A percentile compares a stretch with the other conserved stretches of the same genome.
These are phyloP conservation scores for Abortiporus biennis DNA, from an alignment of 1,284 basidiomycete genomes.

Conservation along the genomic window DNA sequence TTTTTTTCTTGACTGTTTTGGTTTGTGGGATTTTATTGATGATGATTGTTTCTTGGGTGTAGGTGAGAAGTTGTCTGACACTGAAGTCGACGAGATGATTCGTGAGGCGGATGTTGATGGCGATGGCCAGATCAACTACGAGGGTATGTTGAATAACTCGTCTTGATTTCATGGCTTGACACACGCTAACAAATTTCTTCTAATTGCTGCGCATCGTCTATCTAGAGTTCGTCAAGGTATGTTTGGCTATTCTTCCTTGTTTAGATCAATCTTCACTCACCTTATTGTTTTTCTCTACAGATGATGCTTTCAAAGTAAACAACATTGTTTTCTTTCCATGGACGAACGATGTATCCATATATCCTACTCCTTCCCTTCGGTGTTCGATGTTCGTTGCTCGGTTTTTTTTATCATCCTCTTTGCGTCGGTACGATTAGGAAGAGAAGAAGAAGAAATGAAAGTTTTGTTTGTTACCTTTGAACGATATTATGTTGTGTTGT, in stretches of 20 bases:
- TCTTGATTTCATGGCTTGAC: background rate
- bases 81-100: slow-evolving; percentile 98
- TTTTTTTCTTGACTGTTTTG: slow-evolving; percentile 6
- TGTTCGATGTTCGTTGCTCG: background rate
- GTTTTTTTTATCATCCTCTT: no score
- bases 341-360: background rate
- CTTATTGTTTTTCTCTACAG: slow-evolving; percentile 22
- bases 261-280: background rate
- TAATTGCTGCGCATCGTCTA: slow-evolving; percentile 1
- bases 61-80: slow-evolving; percentile 91
- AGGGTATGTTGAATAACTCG: slow-evolving; percentile 42
- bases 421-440: no score
- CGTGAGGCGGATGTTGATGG: slow-evolving; percentile 96
- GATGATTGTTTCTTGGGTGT: slow-evolving; percentile 10
- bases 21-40: background rate
- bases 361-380: background rate
- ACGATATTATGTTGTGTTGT: no score
- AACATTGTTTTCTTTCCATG: background rate
- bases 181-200: background rate
- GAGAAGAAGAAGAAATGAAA: no score
- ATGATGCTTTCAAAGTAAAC: slow-evolving; percentile 56
- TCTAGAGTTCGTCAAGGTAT: slow-evolving; percentile 67
- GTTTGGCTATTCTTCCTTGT: slow-evolving; percentile 10
- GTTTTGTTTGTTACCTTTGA: no score
- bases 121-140: slow-evolving; percentile 86